Evolutionary conservation across 768 basidiomycete genomes (phyloP).

Genomic region (Vishniacozyma victoriae): DNA sequence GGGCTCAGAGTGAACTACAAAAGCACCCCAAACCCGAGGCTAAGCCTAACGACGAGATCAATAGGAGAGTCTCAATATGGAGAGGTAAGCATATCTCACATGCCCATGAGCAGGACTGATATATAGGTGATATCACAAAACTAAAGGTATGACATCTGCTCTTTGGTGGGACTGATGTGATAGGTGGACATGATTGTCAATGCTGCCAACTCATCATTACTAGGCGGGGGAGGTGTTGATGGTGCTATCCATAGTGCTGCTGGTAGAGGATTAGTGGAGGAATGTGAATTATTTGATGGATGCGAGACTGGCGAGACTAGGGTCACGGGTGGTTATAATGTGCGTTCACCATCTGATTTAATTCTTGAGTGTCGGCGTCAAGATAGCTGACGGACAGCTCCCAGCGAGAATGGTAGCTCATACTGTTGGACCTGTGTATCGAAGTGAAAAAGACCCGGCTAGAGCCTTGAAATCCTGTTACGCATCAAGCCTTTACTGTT

Average conservation of each 20-base stretch:
- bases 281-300: constrained; percentile 44
- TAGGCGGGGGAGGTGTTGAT: constrained; percentile 49
- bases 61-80: constrained; percentile 33
- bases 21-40: constrained; percentile 6
- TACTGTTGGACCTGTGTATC: constrained; percentile 48
- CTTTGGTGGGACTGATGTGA: background rate
- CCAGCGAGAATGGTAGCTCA: constrained; percentile 45
- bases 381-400: constrained; percentile 28
- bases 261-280: constrained; percentile 41
- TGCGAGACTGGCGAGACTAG: constrained; percentile 48
- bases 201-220: constrained; percentile 46
- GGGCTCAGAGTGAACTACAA: constrained; percentile 8
- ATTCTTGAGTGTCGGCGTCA: background rate
- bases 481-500: constrained; percentile 30
- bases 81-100: constrained; percentile 14
- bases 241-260: constrained; percentile 49
- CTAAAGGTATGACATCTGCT: constrained; percentile 26
- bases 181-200: constrained; percentile 46
- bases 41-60: constrained; percentile 14
- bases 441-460: constrained; percentile 19
- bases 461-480: constrained; percentile 41
- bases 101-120: background rate
- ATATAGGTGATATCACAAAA: constrained; percentile 39
- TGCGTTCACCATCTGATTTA: constrained; percentile 10
- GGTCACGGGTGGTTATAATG: constrained; percentile 45